Conservation (phyloP, 495 filamentous ascomycete genomes). For the Rhizodiscina lignyota region DNA sequence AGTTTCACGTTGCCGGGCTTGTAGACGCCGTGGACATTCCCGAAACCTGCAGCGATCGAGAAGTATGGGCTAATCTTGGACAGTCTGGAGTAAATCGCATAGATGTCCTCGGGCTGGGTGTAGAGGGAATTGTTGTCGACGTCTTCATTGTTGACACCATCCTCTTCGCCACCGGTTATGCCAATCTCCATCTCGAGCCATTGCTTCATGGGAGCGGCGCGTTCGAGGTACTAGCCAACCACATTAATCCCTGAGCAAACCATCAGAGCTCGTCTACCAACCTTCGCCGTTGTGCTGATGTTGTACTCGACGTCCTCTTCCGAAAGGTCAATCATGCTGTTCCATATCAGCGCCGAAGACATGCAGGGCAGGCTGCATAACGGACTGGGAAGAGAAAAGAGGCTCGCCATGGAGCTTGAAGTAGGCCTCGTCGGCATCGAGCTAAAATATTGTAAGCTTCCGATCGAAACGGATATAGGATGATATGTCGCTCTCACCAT, state of each 20-base stretch:
- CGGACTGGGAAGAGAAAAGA: conserved; percentile 84
- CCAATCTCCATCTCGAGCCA: conserved; percentile 99
- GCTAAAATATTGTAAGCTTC: too few relatives aligned
- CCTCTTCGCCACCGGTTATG: conserved; percentile 91
- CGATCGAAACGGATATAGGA: too few relatives aligned
- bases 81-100: conserved; percentile 69
- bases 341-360: too few relatives aligned
- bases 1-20: conserved; percentile 95
- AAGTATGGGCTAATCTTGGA: conserved; percentile 77
- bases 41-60: conserved; percentile 94
- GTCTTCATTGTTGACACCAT: conserved; percentile 72
- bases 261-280: too few relatives aligned
- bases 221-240: conserved; percentile 85
- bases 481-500: too few relatives aligned
- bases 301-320: conserved; percentile 83
- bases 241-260: too few relatives aligned
- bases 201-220: conserved; percentile 86
- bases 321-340: conserved; percentile 93
- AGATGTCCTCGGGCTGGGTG: conserved; percentile 69
- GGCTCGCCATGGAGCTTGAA: conserved; percentile 86
- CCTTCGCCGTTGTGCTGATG: conserved; percentile 75
- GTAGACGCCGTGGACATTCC: conserved; percentile 98
- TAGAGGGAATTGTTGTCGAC: conserved; percentile 95
- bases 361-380: too few relatives aligned
- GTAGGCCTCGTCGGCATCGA: conserved; percentile 78